Evolutionary conservation across 805 yeast genomes (phyloP).

Genomic region (Candida montana): DNA sequence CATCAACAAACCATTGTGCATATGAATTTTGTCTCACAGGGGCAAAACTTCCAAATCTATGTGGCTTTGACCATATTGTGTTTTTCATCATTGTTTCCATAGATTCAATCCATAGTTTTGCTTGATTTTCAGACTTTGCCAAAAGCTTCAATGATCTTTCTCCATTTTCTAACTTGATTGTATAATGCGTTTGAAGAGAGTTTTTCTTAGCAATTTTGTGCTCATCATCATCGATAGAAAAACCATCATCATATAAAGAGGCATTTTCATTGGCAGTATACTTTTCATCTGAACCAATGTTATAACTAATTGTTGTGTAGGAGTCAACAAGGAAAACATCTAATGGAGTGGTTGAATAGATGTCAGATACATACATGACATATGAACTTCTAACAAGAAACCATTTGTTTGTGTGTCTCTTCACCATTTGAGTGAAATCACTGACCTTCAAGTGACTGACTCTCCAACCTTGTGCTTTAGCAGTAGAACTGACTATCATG

Average conservation of each 20-base stretch:
- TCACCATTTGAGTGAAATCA: constrained; percentile 82
- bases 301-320: constrained; percentile 50
- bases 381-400: constrained; percentile 80
- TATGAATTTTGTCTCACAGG: constrained; percentile 81
- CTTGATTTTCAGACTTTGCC: constrained; percentile 59
- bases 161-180: constrained; percentile 59
- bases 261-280: constrained; percentile 34
- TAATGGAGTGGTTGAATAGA: constrained; percentile 78
- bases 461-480: constrained; percentile 91
- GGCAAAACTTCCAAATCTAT: constrained; percentile 87
- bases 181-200: constrained; percentile 46
- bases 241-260: constrained; percentile 28
- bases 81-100: constrained; percentile 61
- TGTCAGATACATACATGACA: constrained; percentile 78
- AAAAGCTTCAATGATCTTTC: constrained; percentile 75
- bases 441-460: constrained; percentile 80
- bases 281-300: constrained; percentile 33
- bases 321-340: constrained; percentile 91
- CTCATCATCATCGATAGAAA: constrained; percentile 20
- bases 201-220: constrained; percentile 21
- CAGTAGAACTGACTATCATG: constrained; percentile 71
- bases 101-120: constrained; percentile 71
- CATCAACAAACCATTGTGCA: constrained; percentile 98
- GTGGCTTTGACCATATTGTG: constrained; percentile 65
- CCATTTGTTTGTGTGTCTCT: constrained; percentile 91